phyloP scores from a whole-genome alignment of 148 eudicot species.

The Chenopodium album region DNA sequence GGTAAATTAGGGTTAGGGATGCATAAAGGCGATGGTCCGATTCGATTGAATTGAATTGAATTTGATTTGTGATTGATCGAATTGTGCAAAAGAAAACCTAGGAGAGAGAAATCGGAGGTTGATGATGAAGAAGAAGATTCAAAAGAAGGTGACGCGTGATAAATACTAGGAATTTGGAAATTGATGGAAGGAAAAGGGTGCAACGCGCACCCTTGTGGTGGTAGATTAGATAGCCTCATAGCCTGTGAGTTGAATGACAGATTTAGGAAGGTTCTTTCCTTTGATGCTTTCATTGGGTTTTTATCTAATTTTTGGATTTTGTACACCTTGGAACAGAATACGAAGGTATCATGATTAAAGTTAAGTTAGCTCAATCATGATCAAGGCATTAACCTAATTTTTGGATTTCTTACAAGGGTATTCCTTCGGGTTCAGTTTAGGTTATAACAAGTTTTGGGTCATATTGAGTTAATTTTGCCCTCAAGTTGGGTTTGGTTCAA shows the following conservation, averaged over 20 bases:
- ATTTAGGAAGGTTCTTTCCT: slow-evolving; percentile 16
- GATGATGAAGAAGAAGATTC: slow-evolving; percentile 4
- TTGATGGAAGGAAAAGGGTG: neutral
- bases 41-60: neutral
- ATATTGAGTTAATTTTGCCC: too few species aligned
- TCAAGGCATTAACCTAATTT: too few species aligned
- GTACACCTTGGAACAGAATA: too few species aligned
- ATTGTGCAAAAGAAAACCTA: neutral
- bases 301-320: too few species aligned
- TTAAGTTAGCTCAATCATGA: too few species aligned
- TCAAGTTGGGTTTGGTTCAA: too few species aligned
- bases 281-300: neutral
- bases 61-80: neutral
- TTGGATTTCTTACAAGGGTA: too few species aligned
- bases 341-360: too few species aligned
- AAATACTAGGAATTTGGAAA: neutral
- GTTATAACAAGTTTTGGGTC: too few species aligned
- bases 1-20: neutral
- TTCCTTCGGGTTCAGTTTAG: too few species aligned
- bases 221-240: neutral
- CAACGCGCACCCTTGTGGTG: neutral
- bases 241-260: neutral
- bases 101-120: slow-evolving; percentile 7
- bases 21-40: neutral
- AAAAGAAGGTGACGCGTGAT: slow-evolving; percentile 20